Conservation (phyloP, 1,284 basidiomycete genomes). For the Vanrija sp. region DNA sequence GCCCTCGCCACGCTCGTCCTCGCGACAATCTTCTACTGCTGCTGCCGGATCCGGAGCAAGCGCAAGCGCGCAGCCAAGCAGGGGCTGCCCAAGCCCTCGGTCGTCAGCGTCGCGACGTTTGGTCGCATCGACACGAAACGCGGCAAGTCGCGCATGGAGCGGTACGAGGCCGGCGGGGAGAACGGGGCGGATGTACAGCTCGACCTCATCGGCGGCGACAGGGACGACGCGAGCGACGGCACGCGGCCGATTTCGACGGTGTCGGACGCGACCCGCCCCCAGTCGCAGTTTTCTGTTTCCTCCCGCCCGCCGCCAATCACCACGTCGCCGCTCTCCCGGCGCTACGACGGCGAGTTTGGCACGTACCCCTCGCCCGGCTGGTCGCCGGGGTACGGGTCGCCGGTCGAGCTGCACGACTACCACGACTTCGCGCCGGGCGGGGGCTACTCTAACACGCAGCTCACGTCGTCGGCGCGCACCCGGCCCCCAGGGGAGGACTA, state of each 20-base stretch:
- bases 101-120: slow-evolving; percentile 9
- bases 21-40: slow-evolving; percentile 47
- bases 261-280: not conserved
- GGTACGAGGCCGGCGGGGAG: not conserved
- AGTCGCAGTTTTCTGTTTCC: not conserved
- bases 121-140: slow-evolving; percentile 5
- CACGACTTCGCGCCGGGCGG: too few species aligned
- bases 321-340: not conserved
- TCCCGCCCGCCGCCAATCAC: not conserved
- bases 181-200: slow-evolving; percentile 14
- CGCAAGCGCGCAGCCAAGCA: slow-evolving; percentile 10
- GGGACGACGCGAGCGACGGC: not conserved
- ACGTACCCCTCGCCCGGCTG: too few species aligned
- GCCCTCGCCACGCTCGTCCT: slow-evolving; percentile 37
- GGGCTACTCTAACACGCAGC: too few species aligned
- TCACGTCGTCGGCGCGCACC: too few species aligned
- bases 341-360: too few species aligned
- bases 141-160: not conserved
- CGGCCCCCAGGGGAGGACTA: too few species aligned
- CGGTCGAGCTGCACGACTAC: too few species aligned
- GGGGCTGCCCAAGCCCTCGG: slow-evolving; percentile 5
- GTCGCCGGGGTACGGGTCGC: too few species aligned
- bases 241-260: not conserved
- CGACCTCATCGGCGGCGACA: slow-evolving; percentile 18
- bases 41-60: slow-evolving; percentile 32